Conservation (phyloP, 768 basidiomycete genomes). For the Kwoniella sp. region DNA sequence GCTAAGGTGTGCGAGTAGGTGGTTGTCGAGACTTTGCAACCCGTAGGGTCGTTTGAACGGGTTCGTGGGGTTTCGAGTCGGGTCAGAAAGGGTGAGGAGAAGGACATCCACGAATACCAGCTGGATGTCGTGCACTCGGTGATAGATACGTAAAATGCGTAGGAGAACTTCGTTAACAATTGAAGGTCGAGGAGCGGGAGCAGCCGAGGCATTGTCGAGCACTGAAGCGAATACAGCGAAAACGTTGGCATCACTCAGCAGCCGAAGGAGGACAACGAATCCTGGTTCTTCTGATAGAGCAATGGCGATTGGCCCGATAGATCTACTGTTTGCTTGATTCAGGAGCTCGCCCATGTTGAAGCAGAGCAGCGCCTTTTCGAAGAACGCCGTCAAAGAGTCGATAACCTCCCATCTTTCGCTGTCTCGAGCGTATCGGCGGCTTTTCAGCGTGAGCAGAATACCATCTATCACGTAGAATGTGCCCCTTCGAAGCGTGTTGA, state of each 20-base stretch:
- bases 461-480: conserved; percentile 85
- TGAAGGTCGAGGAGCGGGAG: conserved; percentile 62
- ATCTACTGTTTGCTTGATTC: conserved; percentile 54
- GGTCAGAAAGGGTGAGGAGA: conserved; percentile 71
- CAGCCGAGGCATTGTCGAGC: conserved; percentile 76
- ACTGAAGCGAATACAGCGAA: conserved; percentile 76
- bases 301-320: conserved; percentile 34
- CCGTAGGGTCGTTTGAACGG: conserved; percentile 53
- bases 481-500: conserved; percentile 76
- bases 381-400: conserved; percentile 77
- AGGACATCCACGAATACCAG: conserved; percentile 87
- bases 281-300: conserved; percentile 71
- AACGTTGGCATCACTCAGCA: conserved; percentile 72
- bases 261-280: conserved; percentile 76
- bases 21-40: conserved; percentile 45
- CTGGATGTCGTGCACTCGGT: conserved; percentile 80
- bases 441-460: conserved; percentile 76
- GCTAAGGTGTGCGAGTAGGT: conserved; percentile 56
- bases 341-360: conserved; percentile 78
- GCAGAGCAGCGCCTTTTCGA: conserved; percentile 79
- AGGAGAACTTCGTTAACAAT: conserved; percentile 72
- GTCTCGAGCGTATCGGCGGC: conserved; percentile 72
- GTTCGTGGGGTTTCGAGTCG: conserved; percentile 57
- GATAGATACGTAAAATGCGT: conserved; percentile 77
- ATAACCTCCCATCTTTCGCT: conserved; percentile 85